These are phyloP conservation scores for Phoenix roebelenii DNA, from an alignment of 176 grass and related monocot species.

Conservation along the genomic window DNA sequence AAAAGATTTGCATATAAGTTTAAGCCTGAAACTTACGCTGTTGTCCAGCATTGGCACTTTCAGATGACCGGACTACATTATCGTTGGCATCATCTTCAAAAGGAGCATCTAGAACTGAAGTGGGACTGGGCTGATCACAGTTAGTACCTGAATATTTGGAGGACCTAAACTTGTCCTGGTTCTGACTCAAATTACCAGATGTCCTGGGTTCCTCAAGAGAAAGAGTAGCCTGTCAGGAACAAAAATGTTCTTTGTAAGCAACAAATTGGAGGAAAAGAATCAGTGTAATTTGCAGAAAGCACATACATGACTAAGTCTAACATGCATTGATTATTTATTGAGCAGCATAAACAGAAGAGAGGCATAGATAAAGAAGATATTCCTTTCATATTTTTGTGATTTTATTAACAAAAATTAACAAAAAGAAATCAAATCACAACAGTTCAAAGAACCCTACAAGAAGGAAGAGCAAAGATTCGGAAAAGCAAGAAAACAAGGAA, in stretches of 20 bases:
- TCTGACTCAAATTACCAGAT: conserved; percentile 27
- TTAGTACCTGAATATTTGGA: conserved; percentile 11
- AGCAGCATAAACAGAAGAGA: too few species aligned
- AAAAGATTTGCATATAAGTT: background rate
- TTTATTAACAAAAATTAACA: too few species aligned
- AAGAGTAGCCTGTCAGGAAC: conserved; percentile 26
- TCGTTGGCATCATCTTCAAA: conserved; percentile 50
- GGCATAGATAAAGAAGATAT: too few species aligned
- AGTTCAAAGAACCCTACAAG: too few species aligned
- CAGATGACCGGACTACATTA: conserved; percentile 42
- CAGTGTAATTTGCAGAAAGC: background rate
- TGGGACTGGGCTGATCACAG: conserved; percentile 55
- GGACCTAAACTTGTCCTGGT: conserved; percentile 21
- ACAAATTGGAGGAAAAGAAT: background rate
- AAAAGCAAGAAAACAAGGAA: too few species aligned
- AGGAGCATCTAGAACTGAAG: conserved; percentile 59
- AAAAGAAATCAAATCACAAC: too few species aligned
- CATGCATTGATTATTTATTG: too few species aligned
- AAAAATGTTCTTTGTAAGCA: background rate
- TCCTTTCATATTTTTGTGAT: too few species aligned
- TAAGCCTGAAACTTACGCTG: conserved; percentile 34
- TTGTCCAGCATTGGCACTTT: conserved; percentile 19
- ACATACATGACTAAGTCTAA: background rate
- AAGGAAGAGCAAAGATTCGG: too few species aligned
- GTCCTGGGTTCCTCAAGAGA: conserved; percentile 29